These are phyloP conservation scores for Citrus reticulata DNA, from an alignment of 345 rosid genomes.

Conservation along the genomic window DNA sequence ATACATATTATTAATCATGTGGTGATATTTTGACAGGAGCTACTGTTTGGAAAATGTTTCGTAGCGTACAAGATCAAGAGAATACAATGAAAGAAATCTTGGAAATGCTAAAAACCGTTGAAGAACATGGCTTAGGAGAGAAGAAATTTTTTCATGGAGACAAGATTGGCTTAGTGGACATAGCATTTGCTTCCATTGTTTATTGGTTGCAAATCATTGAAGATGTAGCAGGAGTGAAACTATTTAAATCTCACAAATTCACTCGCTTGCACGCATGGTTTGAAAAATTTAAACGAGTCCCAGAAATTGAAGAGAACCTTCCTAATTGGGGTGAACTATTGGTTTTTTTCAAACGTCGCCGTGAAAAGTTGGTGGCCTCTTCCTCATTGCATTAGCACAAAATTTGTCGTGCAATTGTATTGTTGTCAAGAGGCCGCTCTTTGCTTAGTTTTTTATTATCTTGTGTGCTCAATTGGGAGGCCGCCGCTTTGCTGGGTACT, in stretches of 20 bases:
- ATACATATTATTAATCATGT: neutral
- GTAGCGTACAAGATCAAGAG: neutral
- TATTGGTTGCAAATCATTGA: neutral
- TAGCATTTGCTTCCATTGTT: neutral
- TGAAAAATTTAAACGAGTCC: neutral
- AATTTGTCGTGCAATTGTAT: no score
- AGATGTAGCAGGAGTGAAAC: neutral
- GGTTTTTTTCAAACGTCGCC: neutral
- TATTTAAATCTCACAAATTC: neutral
- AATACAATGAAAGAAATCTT: neutral
- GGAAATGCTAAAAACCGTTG: neutral
- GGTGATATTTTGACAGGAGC: neutral
- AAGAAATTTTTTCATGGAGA: slow-evolving; percentile 4
- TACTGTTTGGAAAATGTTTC: neutral
- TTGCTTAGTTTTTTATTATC: no score
- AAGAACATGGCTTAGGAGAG: slow-evolving; percentile 4
- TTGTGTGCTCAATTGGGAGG: no score
- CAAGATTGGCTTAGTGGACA: slow-evolving; percentile 1
- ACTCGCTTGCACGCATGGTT: neutral
- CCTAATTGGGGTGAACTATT: neutral
- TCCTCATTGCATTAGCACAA: no score
- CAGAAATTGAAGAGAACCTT: neutral
- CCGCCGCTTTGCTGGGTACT: no score
- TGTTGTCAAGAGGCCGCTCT: no score
- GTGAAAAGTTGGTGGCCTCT: neutral